A percentile compares a stretch with the other conserved stretches of the same genome.
Conservation (phyloP, 208 protist species). For the Strigomonas galati region DNA sequence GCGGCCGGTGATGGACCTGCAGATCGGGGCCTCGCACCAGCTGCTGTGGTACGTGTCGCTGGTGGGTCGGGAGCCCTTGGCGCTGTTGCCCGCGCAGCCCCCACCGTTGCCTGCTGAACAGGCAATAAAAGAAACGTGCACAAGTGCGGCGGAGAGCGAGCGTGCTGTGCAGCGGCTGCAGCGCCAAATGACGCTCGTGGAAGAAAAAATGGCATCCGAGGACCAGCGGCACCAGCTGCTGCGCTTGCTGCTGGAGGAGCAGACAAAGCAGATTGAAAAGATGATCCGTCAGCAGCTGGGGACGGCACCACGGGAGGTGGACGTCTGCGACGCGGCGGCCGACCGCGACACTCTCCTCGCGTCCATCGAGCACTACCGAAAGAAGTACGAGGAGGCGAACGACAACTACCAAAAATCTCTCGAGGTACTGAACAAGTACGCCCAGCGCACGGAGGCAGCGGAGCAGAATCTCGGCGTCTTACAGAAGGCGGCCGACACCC, state of each 20-base stretch:
- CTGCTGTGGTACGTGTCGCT: too few relatives aligned
- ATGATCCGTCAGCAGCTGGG: conserved; percentile 54
- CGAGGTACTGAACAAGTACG: conserved; percentile 57
- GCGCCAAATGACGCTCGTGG: conserved; percentile 46
- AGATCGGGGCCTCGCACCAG: conserved; percentile 7
- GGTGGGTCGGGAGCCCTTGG: background rate
- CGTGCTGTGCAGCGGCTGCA: conserved; percentile 23
- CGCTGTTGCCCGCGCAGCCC: background rate
- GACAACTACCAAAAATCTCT: conserved; percentile 68
- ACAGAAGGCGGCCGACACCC: conserved; percentile 35
- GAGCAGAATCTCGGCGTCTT: conserved; percentile 59
- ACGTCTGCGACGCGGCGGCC: conserved; percentile 48
- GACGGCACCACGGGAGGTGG: conserved; percentile 34
- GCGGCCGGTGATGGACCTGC: conserved; percentile 16
- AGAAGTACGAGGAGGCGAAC: conserved; percentile 49
- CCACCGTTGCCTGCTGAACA: conserved; percentile 13
- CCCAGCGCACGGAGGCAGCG: conserved; percentile 42
- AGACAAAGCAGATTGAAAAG: conserved; percentile 24
- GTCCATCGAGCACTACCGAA: conserved; percentile 50
- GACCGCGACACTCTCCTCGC: conserved; percentile 68
- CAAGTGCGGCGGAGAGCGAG: background rate
- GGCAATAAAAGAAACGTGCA: too few relatives aligned
- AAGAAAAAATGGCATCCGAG: conserved; percentile 42
- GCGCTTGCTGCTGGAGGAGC: conserved; percentile 21
- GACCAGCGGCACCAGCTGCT: conserved; percentile 43